Evolutionary conservation across 2,329 filamentous ascomycete species (phyloP), one percentile per base, ranked within the genome.

Genomic region (Sporothrix globosa): DNA sequence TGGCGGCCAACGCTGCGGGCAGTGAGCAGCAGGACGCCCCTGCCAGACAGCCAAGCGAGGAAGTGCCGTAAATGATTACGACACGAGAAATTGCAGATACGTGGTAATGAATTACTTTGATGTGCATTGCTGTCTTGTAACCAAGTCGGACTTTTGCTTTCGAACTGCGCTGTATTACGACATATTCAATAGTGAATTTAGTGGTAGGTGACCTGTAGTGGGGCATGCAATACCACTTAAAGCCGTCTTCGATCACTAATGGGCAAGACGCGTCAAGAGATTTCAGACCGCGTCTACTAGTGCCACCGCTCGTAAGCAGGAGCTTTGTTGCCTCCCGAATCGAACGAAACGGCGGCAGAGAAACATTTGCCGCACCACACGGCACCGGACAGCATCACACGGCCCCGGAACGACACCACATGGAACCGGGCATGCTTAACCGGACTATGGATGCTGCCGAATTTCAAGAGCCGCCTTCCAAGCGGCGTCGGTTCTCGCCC

Each of bases 361-460:
- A 24, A 30, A 58, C 53, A 21, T 30, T 14, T 27, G 41, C 65
- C 30, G 67, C 41, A 53, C 53, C 46, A 44, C 11, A 39, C 30
- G 39, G 41, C 48, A 46, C 56, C 48, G 21, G 44, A 46, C 46
- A 66, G 24, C 24, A 53, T 17, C 27, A 52, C 9, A 50, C 46
- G 61, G 50, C 46, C 5, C 10, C 4, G 41, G 41, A 17, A 14
- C 14, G 14, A 17, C 41, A 14, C 41, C 41, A 17, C 2, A 13
- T 17, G 41, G 11, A 44, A 17, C 41, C 41, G 41, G 24, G n/a
- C 44, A 52, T 54, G 61, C 69, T 53, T 27, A 50, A 9, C 34
- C 60, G 53, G 34, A 46, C 39, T 34, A 72, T 84, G 83, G 81
- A 80, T 65, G 75, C 78, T 69, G 74, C 75, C 71, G 76, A 78